Conservation (phyloP, 805 yeast species). For the Metschnikowia aberdeeniae region DNA sequence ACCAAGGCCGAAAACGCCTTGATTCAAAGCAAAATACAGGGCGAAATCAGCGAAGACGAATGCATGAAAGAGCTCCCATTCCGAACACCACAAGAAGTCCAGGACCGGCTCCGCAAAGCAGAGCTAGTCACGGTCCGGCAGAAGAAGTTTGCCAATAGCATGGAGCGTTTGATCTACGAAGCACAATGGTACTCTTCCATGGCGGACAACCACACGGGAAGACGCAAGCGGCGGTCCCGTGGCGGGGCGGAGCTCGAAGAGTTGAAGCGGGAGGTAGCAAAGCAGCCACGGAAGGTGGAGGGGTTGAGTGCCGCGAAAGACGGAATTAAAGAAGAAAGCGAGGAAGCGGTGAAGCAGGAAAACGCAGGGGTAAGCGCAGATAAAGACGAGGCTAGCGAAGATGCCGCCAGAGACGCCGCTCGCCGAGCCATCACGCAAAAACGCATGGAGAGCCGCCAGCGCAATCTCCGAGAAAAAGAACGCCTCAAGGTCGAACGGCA, state of each 20-base stretch:
- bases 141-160: conserved; percentile 23
- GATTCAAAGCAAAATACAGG: conserved; percentile 17
- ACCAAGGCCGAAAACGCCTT: conserved; percentile 25
- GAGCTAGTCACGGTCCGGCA: conserved; percentile 25
- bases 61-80: conserved; percentile 22
- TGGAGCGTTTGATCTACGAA: conserved; percentile 35
- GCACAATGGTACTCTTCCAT: conserved; percentile 36
- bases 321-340: no score
- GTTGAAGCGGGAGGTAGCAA: conserved; percentile 7
- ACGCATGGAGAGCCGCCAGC: conserved; percentile 6
- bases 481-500: neutral
- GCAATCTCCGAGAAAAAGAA: conserved; percentile 7
- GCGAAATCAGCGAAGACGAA: conserved; percentile 12
- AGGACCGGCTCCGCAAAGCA: conserved; percentile 20
- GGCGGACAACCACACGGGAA: conserved; percentile 14
- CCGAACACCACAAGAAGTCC: conserved; percentile 21
- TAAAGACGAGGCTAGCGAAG: neutral
- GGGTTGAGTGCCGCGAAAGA: no score
- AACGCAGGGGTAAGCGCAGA: conserved; percentile 5
- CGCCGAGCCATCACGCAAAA: conserved; percentile 4
- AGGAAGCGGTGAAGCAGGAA: neutral
- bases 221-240: conserved; percentile 15
- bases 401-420: neutral
- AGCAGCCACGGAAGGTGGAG: conserved; percentile 1
- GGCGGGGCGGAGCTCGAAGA: conserved; percentile 16